Percentiles rank a stretch among this genome's conserved stretches.
Evolutionary conservation across 768 basidiomycete genomes (phyloP).

Genomic region (Rhodotorula sphaerocarpa): DNA sequence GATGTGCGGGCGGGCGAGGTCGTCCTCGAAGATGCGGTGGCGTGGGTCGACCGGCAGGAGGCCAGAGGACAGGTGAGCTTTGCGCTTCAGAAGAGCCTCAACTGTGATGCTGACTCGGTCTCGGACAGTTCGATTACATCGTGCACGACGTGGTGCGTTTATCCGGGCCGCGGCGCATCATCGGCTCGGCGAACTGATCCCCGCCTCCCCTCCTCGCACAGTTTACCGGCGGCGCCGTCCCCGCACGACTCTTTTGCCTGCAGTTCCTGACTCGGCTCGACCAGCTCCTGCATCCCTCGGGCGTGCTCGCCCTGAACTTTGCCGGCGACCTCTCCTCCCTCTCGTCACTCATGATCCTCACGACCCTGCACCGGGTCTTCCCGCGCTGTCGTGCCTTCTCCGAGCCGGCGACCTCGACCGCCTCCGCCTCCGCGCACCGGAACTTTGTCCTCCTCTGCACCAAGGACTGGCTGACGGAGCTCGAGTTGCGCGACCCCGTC

Average conservation of each 20-base stretch:
- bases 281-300: conserved; percentile 57
- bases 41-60: conserved; percentile 50
- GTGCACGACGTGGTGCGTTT: conserved; percentile 40
- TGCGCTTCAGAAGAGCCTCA: too few species aligned
- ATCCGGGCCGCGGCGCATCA: too few species aligned
- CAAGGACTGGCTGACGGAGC: not conserved
- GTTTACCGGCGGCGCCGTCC: conserved; percentile 88
- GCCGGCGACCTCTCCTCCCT: conserved; percentile 61
- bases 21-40: conserved; percentile 67
- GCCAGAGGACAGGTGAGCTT: conserved; percentile 53
- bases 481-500: conserved; percentile 19
- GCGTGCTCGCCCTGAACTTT: conserved; percentile 75
- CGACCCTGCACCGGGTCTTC: conserved; percentile 66
- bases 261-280: conserved; percentile 75
- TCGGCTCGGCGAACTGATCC: too few species aligned
- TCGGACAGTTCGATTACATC: conserved; percentile 3
- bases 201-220: conserved; percentile 62
- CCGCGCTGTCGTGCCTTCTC: conserved; percentile 73
- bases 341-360: conserved; percentile 58
- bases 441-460: conserved; percentile 35
- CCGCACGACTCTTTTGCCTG: conserved; percentile 69
- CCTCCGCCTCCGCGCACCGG: not conserved
- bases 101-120: too few species aligned
- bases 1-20: conserved; percentile 51
- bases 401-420: conserved; percentile 59